These are phyloP conservation scores for Rhizopogon salebrosus DNA, from an alignment of 768 basidiomycete species.

Conservation along the genomic window DNA sequence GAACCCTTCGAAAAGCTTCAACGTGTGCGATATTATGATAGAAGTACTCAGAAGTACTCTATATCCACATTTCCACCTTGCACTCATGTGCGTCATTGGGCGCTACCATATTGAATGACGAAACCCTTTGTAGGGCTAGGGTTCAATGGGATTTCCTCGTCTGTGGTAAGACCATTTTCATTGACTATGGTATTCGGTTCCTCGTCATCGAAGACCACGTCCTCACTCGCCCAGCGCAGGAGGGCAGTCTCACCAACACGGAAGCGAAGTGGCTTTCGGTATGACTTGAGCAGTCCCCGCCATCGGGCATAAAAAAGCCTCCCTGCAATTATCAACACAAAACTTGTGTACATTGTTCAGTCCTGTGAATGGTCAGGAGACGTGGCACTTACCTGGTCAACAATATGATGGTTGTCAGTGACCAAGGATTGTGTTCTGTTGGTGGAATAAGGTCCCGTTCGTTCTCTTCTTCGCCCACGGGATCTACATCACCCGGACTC, in stretches of 20 bases:
- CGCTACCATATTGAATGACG: background rate
- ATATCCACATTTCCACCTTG: background rate
- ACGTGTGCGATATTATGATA: too few species aligned
- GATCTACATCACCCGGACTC: background rate
- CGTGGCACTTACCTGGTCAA: background rate
- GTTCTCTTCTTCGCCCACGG: background rate
- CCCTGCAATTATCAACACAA: background rate
- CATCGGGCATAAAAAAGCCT: background rate
- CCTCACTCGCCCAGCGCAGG: slow-evolving; percentile 3
- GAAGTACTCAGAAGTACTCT: too few species aligned
- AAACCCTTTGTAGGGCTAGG: slow-evolving; percentile 2
- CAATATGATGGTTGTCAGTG: background rate
- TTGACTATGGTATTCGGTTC: slow-evolving; percentile 1
- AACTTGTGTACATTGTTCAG: background rate
- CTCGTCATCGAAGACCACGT: background rate
- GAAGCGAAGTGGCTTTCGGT: background rate
- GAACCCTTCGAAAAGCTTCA: too few species aligned
- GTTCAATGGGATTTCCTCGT: slow-evolving; percentile 3
- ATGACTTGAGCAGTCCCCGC: background rate
- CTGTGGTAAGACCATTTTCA: background rate
- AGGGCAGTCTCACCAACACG: slow-evolving; percentile 1
- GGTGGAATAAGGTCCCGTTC: background rate
- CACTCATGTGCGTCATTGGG: background rate
- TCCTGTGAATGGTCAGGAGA: background rate
- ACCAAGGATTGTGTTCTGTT: background rate